Evolutionary conservation across 2,329 filamentous ascomycete genomes (phyloP), one percentile per base, ranked within the genome.

Genomic region (Xylaria sp.): DNA sequence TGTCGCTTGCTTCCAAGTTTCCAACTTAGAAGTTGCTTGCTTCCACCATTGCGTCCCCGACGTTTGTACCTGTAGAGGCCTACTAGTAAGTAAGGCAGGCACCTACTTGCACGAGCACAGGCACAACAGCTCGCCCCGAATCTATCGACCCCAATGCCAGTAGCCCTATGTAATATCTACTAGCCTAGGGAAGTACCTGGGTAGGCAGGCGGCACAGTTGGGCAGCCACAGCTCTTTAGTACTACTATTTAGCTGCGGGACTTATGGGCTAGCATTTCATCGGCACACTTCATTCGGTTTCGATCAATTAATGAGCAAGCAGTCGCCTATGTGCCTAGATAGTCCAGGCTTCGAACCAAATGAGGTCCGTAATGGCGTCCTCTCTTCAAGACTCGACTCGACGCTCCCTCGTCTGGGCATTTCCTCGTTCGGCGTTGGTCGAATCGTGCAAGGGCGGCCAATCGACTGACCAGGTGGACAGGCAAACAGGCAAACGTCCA

Each of bases 161-260:
- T 46, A 46, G 15, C 41, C 13, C 18, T 44, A 18, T 15, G 41
- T 44, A 44, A n/a, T 20, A 20, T 20, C 48, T 51, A 51, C 48
- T 9, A 28, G 15, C 23, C n/a, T 23, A 48, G 15, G 44, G 23
- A 20, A 25, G 23, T 48, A 48, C 18, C 46, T 20, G 23, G 18
- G 18, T 7, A 46, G 18, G 41, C 15, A 8, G 18, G 18, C 51
- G 56, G 56, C 54, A 61, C 44, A 54, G 52, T 69, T 69, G 66
- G 66, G 66, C 62, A 65, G 62, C 66, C 51, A 68, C 56, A 56
- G n/a, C 9, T 50, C 46, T 50, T 50, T 28, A 28, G 28, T 28
- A 28, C 28, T 28, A 28, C 28, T 6, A 28, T 28, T 57, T 56
- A n/a, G 34, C 54, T 23, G 34, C 28, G 34, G 25, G 28, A 48